Evolutionary conservation across 2,329 filamentous ascomycete genomes (phyloP).

Genomic region (Alternaria consortialis): DNA sequence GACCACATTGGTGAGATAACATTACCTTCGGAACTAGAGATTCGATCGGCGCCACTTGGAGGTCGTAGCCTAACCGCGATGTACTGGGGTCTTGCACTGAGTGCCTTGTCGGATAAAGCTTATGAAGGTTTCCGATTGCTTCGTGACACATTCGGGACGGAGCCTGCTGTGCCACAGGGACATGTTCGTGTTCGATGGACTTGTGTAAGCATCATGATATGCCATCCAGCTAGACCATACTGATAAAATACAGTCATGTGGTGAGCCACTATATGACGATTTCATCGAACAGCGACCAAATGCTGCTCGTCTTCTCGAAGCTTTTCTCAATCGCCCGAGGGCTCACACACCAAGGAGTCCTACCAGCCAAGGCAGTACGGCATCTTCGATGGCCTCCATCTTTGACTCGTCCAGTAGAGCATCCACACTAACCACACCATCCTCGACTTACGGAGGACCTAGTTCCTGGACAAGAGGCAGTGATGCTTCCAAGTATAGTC

Average conservation of each 20-base stretch:
- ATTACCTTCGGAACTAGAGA: conserved; percentile 33
- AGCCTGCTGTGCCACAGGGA: conserved; percentile 37
- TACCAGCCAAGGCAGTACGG: conserved; percentile 33
- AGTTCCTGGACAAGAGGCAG: conserved; percentile 27
- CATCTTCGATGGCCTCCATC: conserved; percentile 38
- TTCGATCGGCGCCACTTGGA: conserved; percentile 22
- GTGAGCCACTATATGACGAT: conserved; percentile 50
- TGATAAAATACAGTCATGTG: conserved; percentile 37
- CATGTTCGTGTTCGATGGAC: conserved; percentile 50
- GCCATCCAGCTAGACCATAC: not conserved
- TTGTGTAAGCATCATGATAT: conserved; percentile 34
- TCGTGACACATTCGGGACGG: conserved; percentile 38
- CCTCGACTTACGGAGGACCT: conserved; percentile 39
- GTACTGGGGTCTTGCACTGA: conserved; percentile 34
- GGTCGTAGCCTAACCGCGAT: conserved; percentile 22
- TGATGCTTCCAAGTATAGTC: conserved; percentile 36
- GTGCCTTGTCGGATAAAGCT: conserved; percentile 30
- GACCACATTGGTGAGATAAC: conserved; percentile 30
- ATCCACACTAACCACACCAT: conserved; percentile 39
- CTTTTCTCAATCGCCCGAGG: conserved; percentile 48
- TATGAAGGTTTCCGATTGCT: conserved; percentile 33
- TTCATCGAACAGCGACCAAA: conserved; percentile 50
- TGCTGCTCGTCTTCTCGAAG: conserved; percentile 51
- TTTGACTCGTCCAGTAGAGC: conserved; percentile 39
- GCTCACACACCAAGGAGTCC: conserved; percentile 36